phyloP scores from a whole-genome alignment of 345 rosid genomes.

The Lepidium africanum region DNA sequence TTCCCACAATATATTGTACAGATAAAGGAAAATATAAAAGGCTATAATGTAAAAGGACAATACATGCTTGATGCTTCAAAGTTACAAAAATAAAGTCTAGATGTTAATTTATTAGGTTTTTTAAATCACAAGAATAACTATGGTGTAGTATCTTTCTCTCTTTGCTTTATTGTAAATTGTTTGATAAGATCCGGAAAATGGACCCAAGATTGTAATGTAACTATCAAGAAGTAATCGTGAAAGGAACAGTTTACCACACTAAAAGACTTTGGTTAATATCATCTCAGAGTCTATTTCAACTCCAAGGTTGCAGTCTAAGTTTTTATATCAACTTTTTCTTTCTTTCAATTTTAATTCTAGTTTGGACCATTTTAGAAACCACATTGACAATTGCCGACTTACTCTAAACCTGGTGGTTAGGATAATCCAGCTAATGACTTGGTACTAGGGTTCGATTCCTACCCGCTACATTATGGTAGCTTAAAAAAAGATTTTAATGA shows the following conservation, averaged over 20 bases:
- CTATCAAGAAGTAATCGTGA: conserved; percentile 12
- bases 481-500: too few relatives aligned
- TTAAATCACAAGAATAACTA: background rate
- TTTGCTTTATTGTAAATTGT: conserved; percentile 9
- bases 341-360: background rate
- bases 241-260: conserved; percentile 12
- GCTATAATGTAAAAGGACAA: background rate
- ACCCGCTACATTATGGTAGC: too few relatives aligned
- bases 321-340: background rate
- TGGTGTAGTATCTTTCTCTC: background rate
- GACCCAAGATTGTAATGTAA: conserved; percentile 11
- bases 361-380: background rate
- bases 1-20: background rate
- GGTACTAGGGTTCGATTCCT: too few relatives aligned
- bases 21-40: background rate
- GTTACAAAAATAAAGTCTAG: background rate
- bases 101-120: conserved; percentile 4
- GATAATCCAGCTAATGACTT: too few relatives aligned
- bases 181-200: conserved; percentile 9
- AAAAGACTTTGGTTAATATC: background rate
- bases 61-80: background rate
- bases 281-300: background rate
- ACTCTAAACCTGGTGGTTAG: too few relatives aligned
- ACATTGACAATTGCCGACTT: too few relatives aligned
- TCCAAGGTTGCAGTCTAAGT: background rate